Percentiles rank a stretch among this genome's conserved stretches.
Evolutionary conservation across 192 early-diverging fungal genomes (phyloP).

Genomic region (Entomortierella chlamydospora): DNA sequence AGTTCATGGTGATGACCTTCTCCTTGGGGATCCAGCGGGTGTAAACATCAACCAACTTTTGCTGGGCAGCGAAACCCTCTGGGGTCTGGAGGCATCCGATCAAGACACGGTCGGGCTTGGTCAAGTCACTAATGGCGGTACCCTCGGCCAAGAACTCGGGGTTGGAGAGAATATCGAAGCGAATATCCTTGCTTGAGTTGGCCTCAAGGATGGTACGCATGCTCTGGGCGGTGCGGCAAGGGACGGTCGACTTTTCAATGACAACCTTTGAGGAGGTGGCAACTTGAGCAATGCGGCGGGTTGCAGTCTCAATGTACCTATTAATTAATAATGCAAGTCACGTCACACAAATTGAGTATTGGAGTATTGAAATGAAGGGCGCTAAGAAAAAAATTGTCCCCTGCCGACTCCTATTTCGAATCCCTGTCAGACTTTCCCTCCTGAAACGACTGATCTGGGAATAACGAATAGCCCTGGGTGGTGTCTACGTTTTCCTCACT

Average conservation of each 20-base stretch:
- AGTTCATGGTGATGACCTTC: constrained; percentile 88
- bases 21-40: constrained; percentile 87
- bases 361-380: constrained; percentile 65
- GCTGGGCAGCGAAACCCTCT: constrained; percentile 80
- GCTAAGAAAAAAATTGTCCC: not conserved
- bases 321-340: constrained; percentile 94
- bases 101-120: constrained; percentile 90
- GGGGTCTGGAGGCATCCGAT: constrained; percentile 84
- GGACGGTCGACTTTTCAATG: constrained; percentile 95
- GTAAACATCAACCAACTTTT: constrained; percentile 82
- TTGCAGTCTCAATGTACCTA: constrained; percentile 85
- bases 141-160: constrained; percentile 97
- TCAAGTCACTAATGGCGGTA: constrained; percentile 85
- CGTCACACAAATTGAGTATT: constrained; percentile 90
- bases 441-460: constrained; percentile 75
- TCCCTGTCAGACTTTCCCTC: no score
- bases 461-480: constrained; percentile 90
- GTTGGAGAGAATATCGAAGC: constrained; percentile 91
- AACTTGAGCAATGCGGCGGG: constrained; percentile 83
- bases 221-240: constrained; percentile 88
- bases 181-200: constrained; percentile 73
- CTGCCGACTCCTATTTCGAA: no score
- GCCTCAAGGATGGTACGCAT: constrained; percentile 87
- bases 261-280: constrained; percentile 88
- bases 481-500: no score